Conservation (phyloP, 768 basidiomycete species). For the Dacryopinax primogenitus region DNA sequence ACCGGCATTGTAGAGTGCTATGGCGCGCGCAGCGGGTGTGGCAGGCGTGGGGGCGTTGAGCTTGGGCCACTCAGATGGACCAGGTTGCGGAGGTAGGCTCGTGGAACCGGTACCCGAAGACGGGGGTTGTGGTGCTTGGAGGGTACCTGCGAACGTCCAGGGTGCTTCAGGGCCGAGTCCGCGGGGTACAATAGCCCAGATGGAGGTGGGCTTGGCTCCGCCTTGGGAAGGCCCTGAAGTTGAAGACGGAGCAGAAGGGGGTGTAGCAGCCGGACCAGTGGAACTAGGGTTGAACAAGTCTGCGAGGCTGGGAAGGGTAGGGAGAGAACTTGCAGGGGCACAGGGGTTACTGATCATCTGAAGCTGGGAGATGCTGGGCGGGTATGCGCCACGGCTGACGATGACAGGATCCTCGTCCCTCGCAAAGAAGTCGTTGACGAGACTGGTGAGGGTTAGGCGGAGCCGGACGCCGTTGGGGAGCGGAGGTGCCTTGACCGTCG, state of each 20-base stretch:
- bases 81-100: not conserved
- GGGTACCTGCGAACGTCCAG: not conserved
- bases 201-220: not conserved
- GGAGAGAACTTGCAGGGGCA: not conserved
- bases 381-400: not conserved
- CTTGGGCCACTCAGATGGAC: not conserved
- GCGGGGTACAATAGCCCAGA: not conserved
- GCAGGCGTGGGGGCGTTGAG: not conserved
- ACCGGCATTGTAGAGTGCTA: not conserved
- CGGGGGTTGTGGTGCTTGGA: not conserved
- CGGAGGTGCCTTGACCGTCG: constrained; percentile 11
- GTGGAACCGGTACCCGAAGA: not conserved
- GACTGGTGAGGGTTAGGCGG: constrained; percentile 57
- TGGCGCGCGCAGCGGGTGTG: not conserved
- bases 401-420: constrained; percentile 6
- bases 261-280: not conserved
- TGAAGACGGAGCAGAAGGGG: not conserved
- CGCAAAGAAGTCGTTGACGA: constrained; percentile 65
- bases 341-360: constrained; percentile 7
- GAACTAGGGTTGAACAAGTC: not conserved
- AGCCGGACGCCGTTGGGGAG: constrained; percentile 72
- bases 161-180: not conserved
- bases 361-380: not conserved
- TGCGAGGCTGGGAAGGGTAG: not conserved
- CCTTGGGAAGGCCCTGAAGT: not conserved